Conservation (phyloP, 208 protist species). For the Leishmania guyanensis region DNA sequence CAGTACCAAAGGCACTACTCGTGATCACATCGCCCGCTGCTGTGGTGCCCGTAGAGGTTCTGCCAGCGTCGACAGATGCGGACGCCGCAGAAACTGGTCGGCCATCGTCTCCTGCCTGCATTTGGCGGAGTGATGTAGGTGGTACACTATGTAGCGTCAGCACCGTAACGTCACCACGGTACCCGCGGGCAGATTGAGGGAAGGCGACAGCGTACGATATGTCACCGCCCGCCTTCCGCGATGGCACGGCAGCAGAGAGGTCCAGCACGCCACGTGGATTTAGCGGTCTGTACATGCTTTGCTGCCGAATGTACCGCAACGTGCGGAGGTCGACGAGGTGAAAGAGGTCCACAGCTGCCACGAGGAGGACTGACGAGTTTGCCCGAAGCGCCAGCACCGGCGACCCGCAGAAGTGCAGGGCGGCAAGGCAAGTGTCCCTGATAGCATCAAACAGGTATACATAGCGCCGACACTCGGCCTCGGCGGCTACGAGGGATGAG, state of each 20-base stretch:
- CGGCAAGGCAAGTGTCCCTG: constrained; percentile 37
- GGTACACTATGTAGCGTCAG: constrained; percentile 16
- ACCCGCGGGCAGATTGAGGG: constrained; percentile 32
- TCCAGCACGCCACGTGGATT: constrained; percentile 53
- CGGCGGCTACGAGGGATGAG: constrained; percentile 11
- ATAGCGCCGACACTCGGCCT: constrained; percentile 31
- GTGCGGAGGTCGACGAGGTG: constrained; percentile 71
- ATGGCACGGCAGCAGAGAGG: constrained; percentile 30
- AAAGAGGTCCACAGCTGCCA: constrained; percentile 47
- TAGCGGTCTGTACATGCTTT: constrained; percentile 44
- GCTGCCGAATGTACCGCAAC: constrained; percentile 54
- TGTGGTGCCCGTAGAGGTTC: neutral
- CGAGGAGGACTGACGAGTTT: constrained; percentile 51
- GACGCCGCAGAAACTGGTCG: neutral
- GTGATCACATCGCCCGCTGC: neutral
- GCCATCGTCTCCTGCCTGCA: neutral
- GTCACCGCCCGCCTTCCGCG: neutral
- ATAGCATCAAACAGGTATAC: constrained; percentile 61
- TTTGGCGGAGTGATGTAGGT: neutral
- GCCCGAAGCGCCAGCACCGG: constrained; percentile 41
- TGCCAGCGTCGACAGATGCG: neutral
- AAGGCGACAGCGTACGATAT: constrained; percentile 20
- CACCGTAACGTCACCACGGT: constrained; percentile 27
- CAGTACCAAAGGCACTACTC: neutral
- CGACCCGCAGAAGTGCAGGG: constrained; percentile 64